A percentile compares a stretch with the other conserved stretches of the same genome.
phyloP scores from a whole-genome alignment of 495 filamentous ascomycete genomes.

The Evernia prunastri region DNA sequence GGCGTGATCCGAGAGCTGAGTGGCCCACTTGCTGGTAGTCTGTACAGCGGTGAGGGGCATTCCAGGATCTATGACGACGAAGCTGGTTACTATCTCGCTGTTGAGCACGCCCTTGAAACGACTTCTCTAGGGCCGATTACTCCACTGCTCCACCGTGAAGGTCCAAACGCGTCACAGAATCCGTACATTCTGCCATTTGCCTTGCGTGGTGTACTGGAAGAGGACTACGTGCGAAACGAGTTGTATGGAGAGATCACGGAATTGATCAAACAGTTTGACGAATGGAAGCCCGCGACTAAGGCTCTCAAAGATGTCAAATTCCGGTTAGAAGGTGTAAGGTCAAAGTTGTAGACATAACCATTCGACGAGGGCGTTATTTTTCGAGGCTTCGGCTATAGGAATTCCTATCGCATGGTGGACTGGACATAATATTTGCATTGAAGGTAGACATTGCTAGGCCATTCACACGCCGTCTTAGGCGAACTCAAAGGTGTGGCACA shows the following conservation, averaged over 20 bases:
- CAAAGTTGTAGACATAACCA: slow-evolving; percentile 53
- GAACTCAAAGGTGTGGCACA: not conserved
- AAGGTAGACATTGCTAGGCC: not conserved
- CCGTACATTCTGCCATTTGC: slow-evolving; percentile 92
- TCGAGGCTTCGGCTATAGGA: not conserved
- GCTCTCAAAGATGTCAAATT: slow-evolving; percentile 94
- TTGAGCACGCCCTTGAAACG: slow-evolving; percentile 81
- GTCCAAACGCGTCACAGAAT: slow-evolving; percentile 52
- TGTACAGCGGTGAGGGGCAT: slow-evolving; percentile 90
- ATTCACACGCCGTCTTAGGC: not conserved
- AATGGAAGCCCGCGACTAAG: slow-evolving; percentile 87
- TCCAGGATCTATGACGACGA: slow-evolving; percentile 87
- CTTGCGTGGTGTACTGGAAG: slow-evolving; percentile 86
- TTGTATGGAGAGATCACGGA: slow-evolving; percentile 68
- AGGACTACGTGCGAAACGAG: slow-evolving; percentile 81
- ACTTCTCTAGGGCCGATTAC: slow-evolving; percentile 51
- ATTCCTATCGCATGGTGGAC: not conserved
- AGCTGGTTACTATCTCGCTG: slow-evolving; percentile 80
- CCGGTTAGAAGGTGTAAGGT: slow-evolving; percentile 83
- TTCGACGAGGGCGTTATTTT: not conserved
- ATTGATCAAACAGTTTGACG: slow-evolving; percentile 80
- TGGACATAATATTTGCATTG: not conserved
- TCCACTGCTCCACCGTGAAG: slow-evolving; percentile 44
- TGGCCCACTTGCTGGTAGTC: slow-evolving; percentile 77
- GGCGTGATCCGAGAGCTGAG: slow-evolving; percentile 89